Base-by-base conservation (phyloP, 495 filamentous ascomycete species). In the Xylaria nigripes region DNA sequence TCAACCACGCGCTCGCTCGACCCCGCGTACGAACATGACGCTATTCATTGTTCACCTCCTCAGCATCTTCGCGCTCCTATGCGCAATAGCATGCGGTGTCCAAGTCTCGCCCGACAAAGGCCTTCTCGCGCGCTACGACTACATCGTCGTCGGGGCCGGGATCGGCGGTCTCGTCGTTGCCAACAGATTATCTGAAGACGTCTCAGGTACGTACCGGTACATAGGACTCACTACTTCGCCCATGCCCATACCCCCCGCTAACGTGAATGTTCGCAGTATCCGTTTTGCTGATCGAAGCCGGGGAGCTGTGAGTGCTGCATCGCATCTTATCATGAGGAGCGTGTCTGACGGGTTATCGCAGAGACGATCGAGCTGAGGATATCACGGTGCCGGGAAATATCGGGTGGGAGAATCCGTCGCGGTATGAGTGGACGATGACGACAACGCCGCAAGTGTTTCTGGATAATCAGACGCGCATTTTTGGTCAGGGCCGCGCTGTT, bases 91-190 rank as follows among this genome's bases (percentile, higher is more conserved):
- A 22, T 51, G 27, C 4, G 32, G 50, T 24, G 24, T 55, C 45
- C 61, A 46, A 12, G n/a, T 66, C 32, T 2, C 21, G n/a, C 47
- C 58, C 6, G 21, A 36, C 29, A 1, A 34, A 2, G 48, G 58
- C 1, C 57, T 70, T 6, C 50, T 40, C 8, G 60, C 55, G 0
- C 62, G 63, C 8, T 83, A 75, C 36, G 75, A 79, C 59, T 79
- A 76, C 42, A 66, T 79, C 15, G 61, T 81, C 18, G 65, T 81
- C 18, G 78, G 79, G n/a, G 76, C 76, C 21, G 78, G 78, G 9
- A 78, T 78, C 21, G 65, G 72, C 34, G 79, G 79, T 16, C 69
- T 82, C 7, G 72, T 75, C 5, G 63, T 81, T 21, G 79, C 80
- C 1, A 76, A 75, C 56, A 68, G 78, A 3, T 69, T 84, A 2